Percentiles rank a stretch among this genome's conserved stretches.
Conservation (phyloP, 2,329 filamentous ascomycete species). For the Proliferodiscus dingleyae region DNA sequence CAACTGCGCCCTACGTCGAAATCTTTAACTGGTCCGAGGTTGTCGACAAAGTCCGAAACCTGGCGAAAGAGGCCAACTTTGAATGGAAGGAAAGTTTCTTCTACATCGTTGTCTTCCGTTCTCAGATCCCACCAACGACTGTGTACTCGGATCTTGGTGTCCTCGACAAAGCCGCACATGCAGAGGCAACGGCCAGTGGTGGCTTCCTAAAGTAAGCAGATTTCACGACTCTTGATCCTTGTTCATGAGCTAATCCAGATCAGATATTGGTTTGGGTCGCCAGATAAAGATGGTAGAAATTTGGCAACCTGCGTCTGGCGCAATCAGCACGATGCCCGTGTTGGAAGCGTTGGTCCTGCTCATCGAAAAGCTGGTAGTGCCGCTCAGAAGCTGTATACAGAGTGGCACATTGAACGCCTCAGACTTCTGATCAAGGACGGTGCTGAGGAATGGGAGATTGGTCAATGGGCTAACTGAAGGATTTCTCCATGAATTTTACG, state of each 20-base stretch:
- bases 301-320: slow-evolving; percentile 75
- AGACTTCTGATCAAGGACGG: slow-evolving; percentile 64
- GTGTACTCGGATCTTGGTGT: slow-evolving; percentile 63
- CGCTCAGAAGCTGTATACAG: slow-evolving; percentile 57
- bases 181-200: slow-evolving; percentile 72
- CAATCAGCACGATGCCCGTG: slow-evolving; percentile 52
- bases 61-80: slow-evolving; percentile 44
- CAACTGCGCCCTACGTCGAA: slow-evolving; percentile 65
- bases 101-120: slow-evolving; percentile 83
- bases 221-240: slow-evolving; percentile 5
- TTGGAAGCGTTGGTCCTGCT: slow-evolving; percentile 55
- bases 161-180: slow-evolving; percentile 74
- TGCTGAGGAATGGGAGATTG: slow-evolving; percentile 58
- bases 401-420: slow-evolving; percentile 66
- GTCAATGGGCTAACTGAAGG: slow-evolving; percentile 46
- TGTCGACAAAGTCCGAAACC: slow-evolving; percentile 50
- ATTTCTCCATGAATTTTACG: not conserved
- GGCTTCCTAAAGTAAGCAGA: slow-evolving; percentile 68
- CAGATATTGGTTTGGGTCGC: slow-evolving; percentile 82
- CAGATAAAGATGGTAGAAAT: slow-evolving; percentile 66
- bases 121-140: slow-evolving; percentile 61
- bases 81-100: slow-evolving; percentile 61
- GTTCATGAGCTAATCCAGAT: slow-evolving; percentile 5
- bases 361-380: slow-evolving; percentile 61
- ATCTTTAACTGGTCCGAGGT: slow-evolving; percentile 74